These are phyloP conservation scores for Phyllosticta capitalensis DNA, from an alignment of 2,329 filamentous ascomycete genomes.

Conservation along the genomic window DNA sequence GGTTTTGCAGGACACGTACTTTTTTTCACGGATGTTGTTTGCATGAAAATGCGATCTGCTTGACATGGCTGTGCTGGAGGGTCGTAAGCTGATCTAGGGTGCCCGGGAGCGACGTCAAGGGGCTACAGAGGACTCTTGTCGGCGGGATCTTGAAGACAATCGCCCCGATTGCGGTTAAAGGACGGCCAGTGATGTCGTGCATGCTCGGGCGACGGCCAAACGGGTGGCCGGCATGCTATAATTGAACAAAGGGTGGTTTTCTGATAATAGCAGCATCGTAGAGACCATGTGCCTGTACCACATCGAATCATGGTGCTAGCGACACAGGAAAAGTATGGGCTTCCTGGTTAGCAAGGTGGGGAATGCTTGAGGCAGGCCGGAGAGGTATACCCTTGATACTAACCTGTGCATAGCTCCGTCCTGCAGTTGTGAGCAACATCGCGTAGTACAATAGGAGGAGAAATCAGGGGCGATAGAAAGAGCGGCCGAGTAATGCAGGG, in stretches of 20 bases:
- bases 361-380: background rate
- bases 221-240: background rate
- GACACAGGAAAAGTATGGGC: background rate
- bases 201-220: background rate
- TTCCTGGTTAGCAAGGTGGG: background rate
- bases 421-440: background rate
- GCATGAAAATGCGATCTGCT: background rate
- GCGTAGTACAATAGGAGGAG: background rate
- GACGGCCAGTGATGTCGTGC: background rate
- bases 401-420: background rate
- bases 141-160: background rate
- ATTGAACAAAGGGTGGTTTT: background rate
- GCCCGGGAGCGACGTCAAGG: background rate
- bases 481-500: background rate
- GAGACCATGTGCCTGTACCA: too few species aligned
- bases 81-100: background rate
- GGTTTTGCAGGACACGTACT: background rate
- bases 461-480: background rate
- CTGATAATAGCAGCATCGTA: background rate
- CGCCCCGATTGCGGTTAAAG: background rate
- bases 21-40: background rate
- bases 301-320: background rate
- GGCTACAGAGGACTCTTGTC: background rate
- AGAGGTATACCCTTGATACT: background rate
- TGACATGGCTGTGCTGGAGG: background rate